phyloP scores from a whole-genome alignment of 2,329 filamentous ascomycete species.

The Colletotrichum phormii region DNA sequence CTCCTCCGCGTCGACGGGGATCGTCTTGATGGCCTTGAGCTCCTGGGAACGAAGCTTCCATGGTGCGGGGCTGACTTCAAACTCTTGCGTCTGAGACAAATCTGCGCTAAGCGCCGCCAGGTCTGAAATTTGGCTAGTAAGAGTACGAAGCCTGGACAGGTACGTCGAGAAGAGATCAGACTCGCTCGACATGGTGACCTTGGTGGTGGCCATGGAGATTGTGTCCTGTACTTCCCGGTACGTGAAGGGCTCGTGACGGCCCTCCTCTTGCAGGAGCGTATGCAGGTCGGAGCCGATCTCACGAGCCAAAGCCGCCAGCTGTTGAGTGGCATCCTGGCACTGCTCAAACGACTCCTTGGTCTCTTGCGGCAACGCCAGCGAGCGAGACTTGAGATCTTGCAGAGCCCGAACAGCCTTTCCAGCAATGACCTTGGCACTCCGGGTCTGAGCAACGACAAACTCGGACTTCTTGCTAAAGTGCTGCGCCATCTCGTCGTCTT shows the following conservation, averaged over 20 bases:
- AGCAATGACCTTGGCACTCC: slow-evolving; percentile 85
- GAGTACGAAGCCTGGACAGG: slow-evolving; percentile 71
- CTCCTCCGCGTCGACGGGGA: slow-evolving; percentile 85
- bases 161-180: slow-evolving; percentile 79
- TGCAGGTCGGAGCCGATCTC: slow-evolving; percentile 76
- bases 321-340: slow-evolving; percentile 72
- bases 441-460: slow-evolving; percentile 77
- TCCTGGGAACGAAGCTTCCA: slow-evolving; percentile 88
- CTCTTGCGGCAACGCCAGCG: slow-evolving; percentile 77
- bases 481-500: slow-evolving; percentile 75
- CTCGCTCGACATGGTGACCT: slow-evolving; percentile 66
- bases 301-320: slow-evolving; percentile 74
- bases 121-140: slow-evolving; percentile 75
- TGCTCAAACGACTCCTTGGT: slow-evolving; percentile 77
- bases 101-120: slow-evolving; percentile 78
- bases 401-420: slow-evolving; percentile 82
- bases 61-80: slow-evolving; percentile 80
- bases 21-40: slow-evolving; percentile 83
- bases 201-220: slow-evolving; percentile 68
- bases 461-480: slow-evolving; percentile 80
- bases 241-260: slow-evolving; percentile 74
- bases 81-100: slow-evolving; percentile 79
- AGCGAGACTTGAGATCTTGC: slow-evolving; percentile 81
- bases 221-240: slow-evolving; percentile 73
- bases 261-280: slow-evolving; percentile 76